phyloP scores from a whole-genome alignment of 306 rosid genomes.

The Mimosa pudica region DNA sequence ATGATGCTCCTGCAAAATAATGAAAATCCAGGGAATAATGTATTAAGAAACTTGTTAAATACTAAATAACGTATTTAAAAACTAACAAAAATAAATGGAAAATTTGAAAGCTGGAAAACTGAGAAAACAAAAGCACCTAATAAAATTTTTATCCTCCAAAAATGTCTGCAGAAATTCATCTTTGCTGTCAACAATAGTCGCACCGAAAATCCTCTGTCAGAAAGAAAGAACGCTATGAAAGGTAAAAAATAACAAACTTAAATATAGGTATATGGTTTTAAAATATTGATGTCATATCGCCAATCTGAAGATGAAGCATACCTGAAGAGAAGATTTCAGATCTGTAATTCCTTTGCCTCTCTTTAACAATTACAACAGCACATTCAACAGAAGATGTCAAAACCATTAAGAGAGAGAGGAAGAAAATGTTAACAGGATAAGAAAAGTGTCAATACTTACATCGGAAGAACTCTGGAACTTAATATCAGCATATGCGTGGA shows the following conservation, averaged over 20 bases:
- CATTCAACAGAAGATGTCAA: slow-evolving; percentile 23
- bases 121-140: slow-evolving; percentile 49
- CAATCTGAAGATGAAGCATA: slow-evolving; percentile 22
- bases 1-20: slow-evolving; percentile 58
- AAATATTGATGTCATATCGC: slow-evolving; percentile 14
- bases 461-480: slow-evolving; percentile 62
- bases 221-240: slow-evolving; percentile 19
- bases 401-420: not conserved
- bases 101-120: not conserved
- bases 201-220: slow-evolving; percentile 79
- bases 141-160: slow-evolving; percentile 51
- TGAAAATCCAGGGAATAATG: slow-evolving; percentile 14
- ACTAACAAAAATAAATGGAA: not conserved
- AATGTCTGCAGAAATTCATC: slow-evolving; percentile 76
- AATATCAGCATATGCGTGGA: slow-evolving; percentile 77
- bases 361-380: slow-evolving; percentile 50
- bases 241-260: slow-evolving; percentile 20
- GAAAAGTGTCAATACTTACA: slow-evolving; percentile 57
- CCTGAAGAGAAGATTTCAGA: slow-evolving; percentile 81
- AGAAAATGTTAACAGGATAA: slow-evolving; percentile 8
- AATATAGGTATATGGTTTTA: slow-evolving; percentile 4
- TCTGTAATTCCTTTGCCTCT: slow-evolving; percentile 91
- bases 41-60: not conserved
- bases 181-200: slow-evolving; percentile 77
- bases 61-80: not conserved